These are phyloP conservation scores for Phalaenopsis equestris DNA, from an alignment of 106 monocot genomes.

Conservation along the genomic window DNA sequence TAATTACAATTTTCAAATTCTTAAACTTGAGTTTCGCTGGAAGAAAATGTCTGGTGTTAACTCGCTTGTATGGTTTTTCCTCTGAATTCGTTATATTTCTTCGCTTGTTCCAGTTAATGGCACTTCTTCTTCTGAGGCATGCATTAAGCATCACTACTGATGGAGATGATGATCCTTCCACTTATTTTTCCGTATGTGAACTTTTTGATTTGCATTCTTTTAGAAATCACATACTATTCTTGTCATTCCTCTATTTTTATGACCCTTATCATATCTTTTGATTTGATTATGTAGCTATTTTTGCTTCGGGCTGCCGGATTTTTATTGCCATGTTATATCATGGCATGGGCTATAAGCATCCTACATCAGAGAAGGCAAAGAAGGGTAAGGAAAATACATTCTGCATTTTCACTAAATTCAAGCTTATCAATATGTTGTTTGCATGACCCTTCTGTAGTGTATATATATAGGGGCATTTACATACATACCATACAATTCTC, in stretches of 20 bases:
- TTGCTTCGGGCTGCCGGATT: conserved; percentile 74
- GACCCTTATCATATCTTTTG: not conserved
- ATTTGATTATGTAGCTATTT: conserved; percentile 40
- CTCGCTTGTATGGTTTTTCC: not conserved
- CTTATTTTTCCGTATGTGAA: conserved; percentile 60
- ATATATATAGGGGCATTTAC: too few relatives aligned
- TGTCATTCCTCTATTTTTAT: not conserved
- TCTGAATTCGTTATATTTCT: not conserved
- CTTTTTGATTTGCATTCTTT: not conserved
- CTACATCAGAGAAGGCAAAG: conserved; percentile 60
- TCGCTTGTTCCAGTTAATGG: conserved; percentile 49
- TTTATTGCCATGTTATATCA: conserved; percentile 71
- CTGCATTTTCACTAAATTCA: not conserved
- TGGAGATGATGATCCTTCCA: conserved; percentile 60
- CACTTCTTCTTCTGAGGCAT: conserved; percentile 77
- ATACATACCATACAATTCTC: too few relatives aligned
- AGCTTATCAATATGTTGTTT: not conserved
- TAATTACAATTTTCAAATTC: not conserved
- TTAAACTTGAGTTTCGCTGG: not conserved
- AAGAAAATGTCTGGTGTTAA: too few relatives aligned
- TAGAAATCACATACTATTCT: not conserved
- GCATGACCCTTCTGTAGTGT: too few relatives aligned
- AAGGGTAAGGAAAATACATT: conserved; percentile 27
- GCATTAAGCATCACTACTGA: conserved; percentile 66
- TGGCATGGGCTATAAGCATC: conserved; percentile 81